Evolutionary conservation across 1,284 basidiomycete genomes (phyloP), one percentile per base, ranked within the genome.

Genomic region (Cutaneotrichosporon sp.): DNA sequence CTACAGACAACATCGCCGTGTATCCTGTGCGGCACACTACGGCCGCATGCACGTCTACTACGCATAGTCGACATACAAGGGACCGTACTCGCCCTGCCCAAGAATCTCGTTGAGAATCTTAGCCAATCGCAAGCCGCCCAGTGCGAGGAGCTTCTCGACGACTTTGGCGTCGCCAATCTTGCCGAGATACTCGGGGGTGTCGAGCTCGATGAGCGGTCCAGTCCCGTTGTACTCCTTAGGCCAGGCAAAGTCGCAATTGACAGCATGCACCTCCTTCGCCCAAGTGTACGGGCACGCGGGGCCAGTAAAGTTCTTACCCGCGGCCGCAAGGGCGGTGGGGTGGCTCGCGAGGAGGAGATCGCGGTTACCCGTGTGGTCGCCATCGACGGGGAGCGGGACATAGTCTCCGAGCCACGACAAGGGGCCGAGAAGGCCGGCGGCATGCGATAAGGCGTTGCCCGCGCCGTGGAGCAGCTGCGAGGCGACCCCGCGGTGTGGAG

Each of bases 191-290:
- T 84, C 78, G 0, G 87, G 84, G 20, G 87, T 90, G 71, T 93
- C 87, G n/a, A 96, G 80, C 72, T 94, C 87, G 29, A 88, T 79
- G 54, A 82, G 79, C 0, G 74, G 65, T 2, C 67, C 66, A 8
- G 44, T 39, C 14, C 70, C 72, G 4, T 59, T 63, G 49, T 71
- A 73, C 19, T 78, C 84, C 54, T 75, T 74, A 0, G 86, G 90
- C 86, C 85, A 94, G 1, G 87, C 80, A 52, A 88, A 71, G 12
- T 83, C 80, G 75, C 89, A 92, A 74, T 90, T 88, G 55, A 90
- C 79, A 45, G 76, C 65, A 64, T 91, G 87, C 52, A 87, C 80
- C 2, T 81, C 79, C 54, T 79, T 74, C 0, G 84, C 81, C 74
- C 74, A 76, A 41, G 81, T 77, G 66, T 84, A 87, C 0, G 91